These are phyloP conservation scores for Sporothrix pallida DNA, from an alignment of 2,329 filamentous ascomycete species.

Conservation along the genomic window DNA sequence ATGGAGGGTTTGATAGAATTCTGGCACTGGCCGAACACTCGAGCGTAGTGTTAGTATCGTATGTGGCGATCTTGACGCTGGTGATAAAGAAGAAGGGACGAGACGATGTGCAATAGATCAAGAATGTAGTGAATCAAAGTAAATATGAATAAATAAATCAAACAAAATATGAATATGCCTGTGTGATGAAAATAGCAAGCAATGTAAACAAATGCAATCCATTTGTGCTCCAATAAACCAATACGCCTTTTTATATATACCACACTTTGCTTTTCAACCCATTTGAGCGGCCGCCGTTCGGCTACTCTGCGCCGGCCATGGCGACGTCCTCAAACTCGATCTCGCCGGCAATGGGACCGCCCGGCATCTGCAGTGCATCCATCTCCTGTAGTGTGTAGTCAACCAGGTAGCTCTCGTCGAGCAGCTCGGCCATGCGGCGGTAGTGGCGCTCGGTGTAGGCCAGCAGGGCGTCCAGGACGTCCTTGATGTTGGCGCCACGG, in stretches of 20 bases:
- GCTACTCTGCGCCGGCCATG: slow-evolving; percentile 38
- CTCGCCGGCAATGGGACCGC: slow-evolving; percentile 37
- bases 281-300: background rate
- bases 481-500: slow-evolving; percentile 66
- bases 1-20: too few species aligned
- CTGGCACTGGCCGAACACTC: too few species aligned
- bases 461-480: slow-evolving; percentile 83
- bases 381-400: slow-evolving; percentile 94
- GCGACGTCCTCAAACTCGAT: slow-evolving; percentile 39
- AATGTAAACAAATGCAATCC: background rate
- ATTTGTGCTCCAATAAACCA: background rate
- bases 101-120: too few species aligned
- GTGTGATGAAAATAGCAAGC: background rate
- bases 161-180: background rate
- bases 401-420: slow-evolving; percentile 92
- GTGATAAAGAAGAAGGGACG: too few species aligned
- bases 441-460: slow-evolving; percentile 95
- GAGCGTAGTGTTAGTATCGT: too few species aligned
- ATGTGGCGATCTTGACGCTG: too few species aligned
- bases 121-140: background rate
- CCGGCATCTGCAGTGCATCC: slow-evolving; percentile 67
- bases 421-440: slow-evolving; percentile 82
- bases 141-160: background rate
- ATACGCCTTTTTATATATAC: slow-evolving; percentile 13
- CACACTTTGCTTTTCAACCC: background rate